Conservation (phyloP, 2,329 filamentous ascomycete genomes). For the Exophiala spinifera region DNA sequence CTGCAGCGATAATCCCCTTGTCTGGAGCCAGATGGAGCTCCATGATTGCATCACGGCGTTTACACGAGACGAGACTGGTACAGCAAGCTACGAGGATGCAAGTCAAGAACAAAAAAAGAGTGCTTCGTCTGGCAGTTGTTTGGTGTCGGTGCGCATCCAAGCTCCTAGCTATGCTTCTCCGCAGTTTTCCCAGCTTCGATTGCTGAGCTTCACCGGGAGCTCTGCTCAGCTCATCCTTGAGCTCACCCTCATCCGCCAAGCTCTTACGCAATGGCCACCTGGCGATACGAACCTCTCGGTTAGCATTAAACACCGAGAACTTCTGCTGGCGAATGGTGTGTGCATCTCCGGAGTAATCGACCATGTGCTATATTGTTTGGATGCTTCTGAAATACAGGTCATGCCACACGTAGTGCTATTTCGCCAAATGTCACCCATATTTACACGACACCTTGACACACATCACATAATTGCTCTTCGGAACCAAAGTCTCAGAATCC, state of each 20-base stretch:
- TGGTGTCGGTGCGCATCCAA: conserved; percentile 4
- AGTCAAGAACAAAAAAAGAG: not conserved
- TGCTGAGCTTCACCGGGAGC: not conserved
- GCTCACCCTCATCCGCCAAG: not conserved
- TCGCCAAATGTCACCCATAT: too few species aligned
- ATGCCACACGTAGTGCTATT: too few species aligned
- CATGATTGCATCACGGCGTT: conserved; percentile 3
- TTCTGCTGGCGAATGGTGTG: too few species aligned
- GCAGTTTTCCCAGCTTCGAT: not conserved
- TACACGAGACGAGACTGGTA: not conserved
- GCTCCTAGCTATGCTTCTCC: conserved; percentile 5
- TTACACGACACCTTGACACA: too few species aligned
- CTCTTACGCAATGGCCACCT: not conserved
- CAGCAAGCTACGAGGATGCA: not conserved
- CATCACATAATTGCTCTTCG: not conserved
- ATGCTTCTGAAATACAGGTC: too few species aligned
- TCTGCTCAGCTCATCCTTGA: not conserved
- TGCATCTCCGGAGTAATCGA: too few species aligned
- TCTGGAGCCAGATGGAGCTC: not conserved
- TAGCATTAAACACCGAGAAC: too few species aligned
- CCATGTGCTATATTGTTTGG: too few species aligned
- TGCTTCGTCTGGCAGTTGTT: not conserved
- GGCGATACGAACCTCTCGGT: too few species aligned
- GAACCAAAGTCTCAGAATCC: conserved; percentile 31
- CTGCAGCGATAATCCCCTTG: not conserved